Conservation (phyloP, 768 basidiomycete genomes). For the Amanita muscaria region DNA sequence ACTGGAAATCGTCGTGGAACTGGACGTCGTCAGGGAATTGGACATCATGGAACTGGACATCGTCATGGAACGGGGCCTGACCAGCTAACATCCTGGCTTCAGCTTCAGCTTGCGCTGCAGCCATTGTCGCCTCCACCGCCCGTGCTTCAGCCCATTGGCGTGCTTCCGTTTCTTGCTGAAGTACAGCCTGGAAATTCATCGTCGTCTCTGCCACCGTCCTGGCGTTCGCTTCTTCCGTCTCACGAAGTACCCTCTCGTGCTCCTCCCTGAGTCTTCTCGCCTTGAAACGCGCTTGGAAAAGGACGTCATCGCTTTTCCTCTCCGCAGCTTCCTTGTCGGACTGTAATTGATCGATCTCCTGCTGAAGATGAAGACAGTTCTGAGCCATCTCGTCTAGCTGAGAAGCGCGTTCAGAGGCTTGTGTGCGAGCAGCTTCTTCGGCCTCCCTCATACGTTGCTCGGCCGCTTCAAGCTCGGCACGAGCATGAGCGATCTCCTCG, state of each 20-base stretch:
- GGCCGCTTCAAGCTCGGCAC: slow-evolving; percentile 1
- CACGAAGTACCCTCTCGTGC: slow-evolving; percentile 2
- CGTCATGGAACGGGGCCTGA: too few species aligned
- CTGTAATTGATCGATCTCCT: slow-evolving; percentile 2
- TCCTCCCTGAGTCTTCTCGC: background rate
- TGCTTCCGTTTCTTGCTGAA: slow-evolving; percentile 3
- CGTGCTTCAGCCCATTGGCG: slow-evolving; percentile 4
- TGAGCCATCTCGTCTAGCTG: background rate
- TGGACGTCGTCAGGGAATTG: too few species aligned
- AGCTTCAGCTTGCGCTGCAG: background rate
- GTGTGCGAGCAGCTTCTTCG: background rate
- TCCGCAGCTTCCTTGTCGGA: background rate
- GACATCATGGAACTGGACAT: too few species aligned
- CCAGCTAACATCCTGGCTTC: background rate
- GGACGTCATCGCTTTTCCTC: background rate
- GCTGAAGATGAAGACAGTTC: background rate
- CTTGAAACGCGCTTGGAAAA: background rate
- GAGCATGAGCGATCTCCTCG: slow-evolving; percentile 2
- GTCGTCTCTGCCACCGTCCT: background rate
- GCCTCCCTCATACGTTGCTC: background rate
- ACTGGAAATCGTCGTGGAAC: too few species aligned
- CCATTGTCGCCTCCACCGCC: background rate
- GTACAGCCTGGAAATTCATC: background rate
- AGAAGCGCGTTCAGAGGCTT: background rate
- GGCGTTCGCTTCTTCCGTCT: slow-evolving; percentile 1